Base-by-base conservation (phyloP, 177 flowering plant genomes). In the Vitis hybrid region DNA sequence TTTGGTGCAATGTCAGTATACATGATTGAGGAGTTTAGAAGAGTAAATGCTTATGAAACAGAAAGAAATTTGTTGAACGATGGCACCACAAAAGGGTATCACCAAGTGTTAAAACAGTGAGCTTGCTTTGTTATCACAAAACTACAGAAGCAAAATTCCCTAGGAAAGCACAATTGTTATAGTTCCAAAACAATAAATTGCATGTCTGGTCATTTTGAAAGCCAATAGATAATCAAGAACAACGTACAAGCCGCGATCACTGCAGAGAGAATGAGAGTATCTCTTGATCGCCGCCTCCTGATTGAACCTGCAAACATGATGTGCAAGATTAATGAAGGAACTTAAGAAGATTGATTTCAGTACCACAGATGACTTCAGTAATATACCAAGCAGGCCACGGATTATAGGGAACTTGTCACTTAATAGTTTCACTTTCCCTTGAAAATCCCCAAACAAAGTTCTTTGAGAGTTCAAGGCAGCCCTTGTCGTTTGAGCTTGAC, bases 171-270 rank as follows among this genome's bases (percentile, higher is more conserved):
- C 12, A 15, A 60, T 51, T 3, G 5, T 64, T 53, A 50, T 3
- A 13, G 1, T 10, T 63, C 19, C 53, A 60, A 39, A 31, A 19
- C 14, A 70, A 56, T 18, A 65, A 73, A 58, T 60, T 22, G 11
- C 51, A 22, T 60, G 59, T 60, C 62, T 60, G 16, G 29, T 77
- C 80, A 96, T 80, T 96, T 96, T 45, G 97, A 90, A 65, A 93
- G 92, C 99, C 99, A 93, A 62, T 96, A 93, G 79, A 96, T 85
- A n/a, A 96, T 89, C 58, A 96, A 90, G 76, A 96, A 93, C 81
- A 96, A 77, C 12, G 98, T 93, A 82, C 99, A 96, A 39, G 91
- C 97, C 0, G 98, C 97, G 71, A 96, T 93, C 39, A 96, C 97
- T 57, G 92, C 97, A 67, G 99, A 76, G 16, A 96, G 83, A 70